These are phyloP conservation scores for Helotiales sp. DNA, from an alignment of 2,329 filamentous ascomycete species.

Conservation along the genomic window DNA sequence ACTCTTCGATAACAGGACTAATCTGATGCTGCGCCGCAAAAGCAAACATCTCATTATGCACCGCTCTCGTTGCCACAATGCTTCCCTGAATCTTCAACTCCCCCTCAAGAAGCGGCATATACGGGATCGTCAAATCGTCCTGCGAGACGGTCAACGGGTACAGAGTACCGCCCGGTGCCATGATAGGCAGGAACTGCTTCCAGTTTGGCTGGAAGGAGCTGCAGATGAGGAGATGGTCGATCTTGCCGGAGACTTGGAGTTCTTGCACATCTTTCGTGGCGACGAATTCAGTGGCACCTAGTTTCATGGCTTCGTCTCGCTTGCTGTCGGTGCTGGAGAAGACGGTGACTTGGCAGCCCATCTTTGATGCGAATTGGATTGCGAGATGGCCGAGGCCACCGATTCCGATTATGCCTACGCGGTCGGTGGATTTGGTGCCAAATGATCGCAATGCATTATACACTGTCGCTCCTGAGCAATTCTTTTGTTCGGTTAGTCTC, in stretches of 20 bases:
- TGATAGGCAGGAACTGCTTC: constrained; percentile 63
- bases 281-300: constrained; percentile 67
- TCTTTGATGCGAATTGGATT: constrained; percentile 66
- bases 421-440: constrained; percentile 42
- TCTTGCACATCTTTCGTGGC: constrained; percentile 50
- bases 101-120: constrained; percentile 36
- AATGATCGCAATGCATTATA: constrained; percentile 45
- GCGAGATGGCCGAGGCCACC: constrained; percentile 67
- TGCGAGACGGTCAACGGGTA: constrained; percentile 71
- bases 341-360: constrained; percentile 65
- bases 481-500: neutral
- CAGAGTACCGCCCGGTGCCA: constrained; percentile 63
- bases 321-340: constrained; percentile 65
- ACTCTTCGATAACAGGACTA: constrained; percentile 61
- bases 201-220: constrained; percentile 57
- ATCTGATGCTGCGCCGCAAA: constrained; percentile 65
- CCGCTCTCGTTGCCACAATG: constrained; percentile 45
- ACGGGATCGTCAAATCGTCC: constrained; percentile 40
- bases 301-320: constrained; percentile 62
- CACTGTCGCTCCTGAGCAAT: constrained; percentile 49
- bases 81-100: constrained; percentile 40
- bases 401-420: constrained; percentile 55
- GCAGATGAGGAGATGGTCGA: constrained; percentile 43
- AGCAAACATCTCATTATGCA: constrained; percentile 62
- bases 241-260: constrained; percentile 39